Percentiles rank a stretch among this genome's conserved stretches.
Evolutionary conservation across 768 basidiomycete genomes (phyloP).

Genomic region (Lactarius sanguifluus): DNA sequence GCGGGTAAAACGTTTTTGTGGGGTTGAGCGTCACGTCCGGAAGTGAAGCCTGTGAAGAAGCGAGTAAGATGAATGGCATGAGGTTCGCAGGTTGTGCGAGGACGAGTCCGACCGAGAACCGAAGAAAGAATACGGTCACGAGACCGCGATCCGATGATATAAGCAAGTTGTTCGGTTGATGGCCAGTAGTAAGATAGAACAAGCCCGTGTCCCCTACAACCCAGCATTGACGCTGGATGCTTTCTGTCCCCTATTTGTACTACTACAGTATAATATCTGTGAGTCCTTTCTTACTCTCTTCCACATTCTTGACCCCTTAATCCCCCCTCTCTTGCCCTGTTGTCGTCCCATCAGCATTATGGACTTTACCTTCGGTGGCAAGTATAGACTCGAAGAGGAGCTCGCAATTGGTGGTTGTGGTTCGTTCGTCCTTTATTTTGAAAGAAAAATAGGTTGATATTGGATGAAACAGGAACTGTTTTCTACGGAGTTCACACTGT

Average conservation of each 20-base stretch:
- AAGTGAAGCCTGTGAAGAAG: neutral
- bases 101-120: neutral
- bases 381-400: slow-evolving; percentile 76
- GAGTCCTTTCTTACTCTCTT: neutral
- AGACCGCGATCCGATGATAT: slow-evolving; percentile 26
- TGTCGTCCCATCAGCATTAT: slow-evolving; percentile 28
- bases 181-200: neutral
- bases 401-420: slow-evolving; percentile 81
- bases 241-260: slow-evolving; percentile 17
- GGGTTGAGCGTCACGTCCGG: neutral
- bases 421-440: slow-evolving; percentile 36
- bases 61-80: slow-evolving; percentile 4
- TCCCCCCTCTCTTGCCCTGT: neutral
- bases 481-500: slow-evolving; percentile 77
- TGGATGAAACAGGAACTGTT: slow-evolving; percentile 55
- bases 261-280: slow-evolving; percentile 14
- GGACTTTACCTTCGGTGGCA: slow-evolving; percentile 62
- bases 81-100: neutral
- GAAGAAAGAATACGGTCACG: slow-evolving; percentile 18
- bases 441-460: neutral
- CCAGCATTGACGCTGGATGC: slow-evolving; percentile 7
- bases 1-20: slow-evolving; percentile 15
- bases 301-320: neutral
- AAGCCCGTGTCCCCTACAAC: neutral
- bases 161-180: slow-evolving; percentile 21